phyloP scores from a whole-genome alignment of 108 stramenopile genomes.

The Skeletonema menzelii region DNA sequence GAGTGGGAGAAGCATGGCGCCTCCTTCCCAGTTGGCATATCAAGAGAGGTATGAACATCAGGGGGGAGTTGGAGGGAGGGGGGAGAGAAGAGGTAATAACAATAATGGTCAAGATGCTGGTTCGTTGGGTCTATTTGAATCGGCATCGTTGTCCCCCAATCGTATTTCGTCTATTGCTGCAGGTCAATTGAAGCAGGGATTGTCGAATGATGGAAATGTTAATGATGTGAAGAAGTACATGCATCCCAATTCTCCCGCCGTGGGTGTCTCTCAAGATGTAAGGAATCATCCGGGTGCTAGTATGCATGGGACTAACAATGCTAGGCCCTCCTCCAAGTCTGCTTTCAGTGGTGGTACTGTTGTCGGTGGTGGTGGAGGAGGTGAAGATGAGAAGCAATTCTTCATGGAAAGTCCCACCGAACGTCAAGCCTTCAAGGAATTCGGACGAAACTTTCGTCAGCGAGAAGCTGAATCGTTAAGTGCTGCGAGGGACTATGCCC shows the following conservation, averaged over 20 bases:
- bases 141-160: background rate
- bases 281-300: background rate
- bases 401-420: conserved; percentile 23
- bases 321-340: background rate
- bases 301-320: background rate
- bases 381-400: conserved; percentile 17
- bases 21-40: background rate
- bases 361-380: background rate
- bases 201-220: background rate
- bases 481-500: conserved; percentile 65
- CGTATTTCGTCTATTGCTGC: background rate
- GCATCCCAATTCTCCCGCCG: background rate
- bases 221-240: background rate
- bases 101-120: background rate
- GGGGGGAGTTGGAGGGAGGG: background rate
- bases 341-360: background rate
- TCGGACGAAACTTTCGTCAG: conserved; percentile 60
- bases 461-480: conserved; percentile 56
- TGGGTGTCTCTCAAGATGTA: background rate
- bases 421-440: conserved; percentile 60
- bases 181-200: background rate
- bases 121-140: background rate
- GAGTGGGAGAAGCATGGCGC: background rate
- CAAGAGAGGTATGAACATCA: background rate
- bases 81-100: background rate